Conservation (phyloP, 192 early-diverging fungal genomes). For the Backusella liffmaniae region DNA sequence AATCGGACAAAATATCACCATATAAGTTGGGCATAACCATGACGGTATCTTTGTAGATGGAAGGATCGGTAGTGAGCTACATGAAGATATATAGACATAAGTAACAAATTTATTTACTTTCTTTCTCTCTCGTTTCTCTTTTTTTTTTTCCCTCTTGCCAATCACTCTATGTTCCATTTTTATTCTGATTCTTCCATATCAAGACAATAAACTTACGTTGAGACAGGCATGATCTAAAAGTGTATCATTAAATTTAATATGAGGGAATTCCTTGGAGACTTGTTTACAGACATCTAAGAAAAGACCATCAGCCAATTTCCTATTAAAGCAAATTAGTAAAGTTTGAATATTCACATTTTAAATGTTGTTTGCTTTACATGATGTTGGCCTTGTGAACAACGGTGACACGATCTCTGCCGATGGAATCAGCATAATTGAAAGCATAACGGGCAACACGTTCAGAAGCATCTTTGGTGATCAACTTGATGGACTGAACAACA, state of each 20-base stretch:
- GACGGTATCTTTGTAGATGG: conserved; percentile 83
- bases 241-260: conserved; percentile 85
- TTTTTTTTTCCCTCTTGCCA: neutral
- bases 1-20: conserved; percentile 96
- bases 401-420: conserved; percentile 91
- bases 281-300: conserved; percentile 91
- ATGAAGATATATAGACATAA: neutral
- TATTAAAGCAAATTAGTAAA: conserved; percentile 19
- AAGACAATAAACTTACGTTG: conserved; percentile 25
- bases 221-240: conserved; percentile 93
- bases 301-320: conserved; percentile 92
- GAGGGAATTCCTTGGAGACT: conserved; percentile 85
- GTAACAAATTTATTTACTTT: neutral
- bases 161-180: neutral
- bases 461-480: conserved; percentile 93
- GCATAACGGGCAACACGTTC: conserved; percentile 90
- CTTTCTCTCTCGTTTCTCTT: neutral
- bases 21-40: conserved; percentile 99
- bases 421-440: conserved; percentile 86
- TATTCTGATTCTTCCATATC: neutral
- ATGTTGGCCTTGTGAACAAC: conserved; percentile 98
- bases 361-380: conserved; percentile 46
- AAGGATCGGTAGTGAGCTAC: conserved; percentile 91
- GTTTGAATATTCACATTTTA: neutral
- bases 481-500: conserved; percentile 98